These are phyloP conservation scores for Termitomyces sp. DNA, from an alignment of 768 basidiomycete genomes.

Conservation along the genomic window DNA sequence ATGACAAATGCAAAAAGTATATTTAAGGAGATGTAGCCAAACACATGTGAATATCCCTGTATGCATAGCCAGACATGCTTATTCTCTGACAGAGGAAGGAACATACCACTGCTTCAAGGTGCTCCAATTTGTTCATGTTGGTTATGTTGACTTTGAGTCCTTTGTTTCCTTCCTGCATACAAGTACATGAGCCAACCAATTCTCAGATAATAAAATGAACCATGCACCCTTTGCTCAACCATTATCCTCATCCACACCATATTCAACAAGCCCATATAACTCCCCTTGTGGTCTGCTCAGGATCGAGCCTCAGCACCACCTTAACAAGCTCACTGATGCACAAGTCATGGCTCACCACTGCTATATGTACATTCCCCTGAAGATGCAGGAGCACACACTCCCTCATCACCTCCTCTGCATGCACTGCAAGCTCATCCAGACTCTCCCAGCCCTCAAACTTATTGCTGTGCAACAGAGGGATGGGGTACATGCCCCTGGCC, in stretches of 20 bases:
- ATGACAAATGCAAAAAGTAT: too few relatives aligned
- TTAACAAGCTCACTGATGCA: constrained; percentile 62
- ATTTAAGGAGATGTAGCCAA: too few relatives aligned
- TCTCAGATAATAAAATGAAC: not conserved
- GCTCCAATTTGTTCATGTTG: constrained; percentile 32
- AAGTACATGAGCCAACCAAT: constrained; percentile 22
- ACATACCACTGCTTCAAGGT: constrained; percentile 26
- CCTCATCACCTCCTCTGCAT: constrained; percentile 49
- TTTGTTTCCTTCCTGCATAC: constrained; percentile 25
- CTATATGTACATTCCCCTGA: constrained; percentile 50
- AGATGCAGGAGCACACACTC: constrained; percentile 61
- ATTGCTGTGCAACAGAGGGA: constrained; percentile 40
- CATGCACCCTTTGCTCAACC: constrained; percentile 39
- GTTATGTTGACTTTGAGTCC: constrained; percentile 32
- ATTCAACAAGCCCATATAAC: constrained; percentile 52
- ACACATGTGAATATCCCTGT: too few relatives aligned
- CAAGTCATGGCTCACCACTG: constrained; percentile 71
- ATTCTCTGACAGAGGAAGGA: too few relatives aligned
- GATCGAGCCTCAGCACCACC: constrained; percentile 50
- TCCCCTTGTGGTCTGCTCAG: constrained; percentile 35
- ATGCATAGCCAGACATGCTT: too few relatives aligned
- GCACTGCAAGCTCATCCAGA: constrained; percentile 52
- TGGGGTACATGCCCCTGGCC: constrained; percentile 50
- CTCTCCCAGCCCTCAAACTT: constrained; percentile 70
- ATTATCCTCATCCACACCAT: constrained; percentile 72